Base-by-base conservation (phyloP, 495 filamentous ascomycete species). In the Talaromyces trachyspermus region DNA sequence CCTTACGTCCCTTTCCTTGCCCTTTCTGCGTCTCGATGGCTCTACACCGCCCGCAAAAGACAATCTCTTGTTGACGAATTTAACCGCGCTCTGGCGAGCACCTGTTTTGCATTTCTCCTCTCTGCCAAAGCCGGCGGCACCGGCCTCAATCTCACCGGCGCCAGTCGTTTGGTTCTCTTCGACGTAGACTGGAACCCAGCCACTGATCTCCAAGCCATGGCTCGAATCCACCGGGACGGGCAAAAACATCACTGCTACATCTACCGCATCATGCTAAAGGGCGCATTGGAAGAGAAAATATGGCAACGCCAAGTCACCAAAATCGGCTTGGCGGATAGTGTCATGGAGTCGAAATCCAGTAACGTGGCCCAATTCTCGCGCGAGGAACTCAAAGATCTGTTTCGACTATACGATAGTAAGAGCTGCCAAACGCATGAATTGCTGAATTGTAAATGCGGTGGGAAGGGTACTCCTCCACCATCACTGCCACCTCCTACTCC, bases 141-240 rank as follows among this genome's bases (percentile, higher is more conserved):
- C 14, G 86, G 86, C 3, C 72, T 91, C 35, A 91, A 91, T 58
- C 75, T 91, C 3, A 83, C 87, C 49, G 86, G 86, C 17, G 86
- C 86, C 3, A 85, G 81, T 17, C 73, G 86, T 9, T 75, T 91
- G 0, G 69, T 89, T 6, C 76, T 91, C 2, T 89, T 89, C 55
- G 86, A 91, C 53, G 75, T 86, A 5, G 86, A 89, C 62, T 91
- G 86, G 86, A 91, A 91, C 54, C 86, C 86, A 1, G 80, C 83
- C 6, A 89, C 83, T 2, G 86, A 91, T 54, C 67, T 83, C 15
- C 86, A 91, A 58, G 86, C 86, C n/a, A 89, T 91, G 86, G 86
- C 86, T 2, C 77, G 86, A 3, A 85, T 91, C 39, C 85, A 89
- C 58, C 74, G 86, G 23, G 85, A 89, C 52, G 86, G 86, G 12